Conservation (phyloP, 225 moss, liverwort and hornwort genomes). For the Thuidium tamariscinum region DNA sequence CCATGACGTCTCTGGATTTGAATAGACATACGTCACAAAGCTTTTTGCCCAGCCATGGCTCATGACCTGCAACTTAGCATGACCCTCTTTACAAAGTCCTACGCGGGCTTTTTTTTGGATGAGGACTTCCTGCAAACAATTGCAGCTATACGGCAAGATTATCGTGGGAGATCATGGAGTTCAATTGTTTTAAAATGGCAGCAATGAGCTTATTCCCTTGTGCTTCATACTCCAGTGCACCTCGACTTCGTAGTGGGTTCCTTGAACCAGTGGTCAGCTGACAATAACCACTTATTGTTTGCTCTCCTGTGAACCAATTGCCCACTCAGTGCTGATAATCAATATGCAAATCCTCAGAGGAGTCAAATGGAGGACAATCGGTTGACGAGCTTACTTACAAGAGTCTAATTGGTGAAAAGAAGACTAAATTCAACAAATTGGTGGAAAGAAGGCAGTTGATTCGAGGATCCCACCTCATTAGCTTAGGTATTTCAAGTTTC, state of each 20-base stretch:
- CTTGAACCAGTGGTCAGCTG: too few relatives aligned
- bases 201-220: background rate
- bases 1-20: background rate
- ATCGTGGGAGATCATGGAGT: background rate
- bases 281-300: background rate
- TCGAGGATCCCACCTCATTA: background rate
- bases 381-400: background rate
- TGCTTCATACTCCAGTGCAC: background rate
- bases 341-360: background rate
- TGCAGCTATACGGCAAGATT: background rate
- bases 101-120: background rate
- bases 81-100: background rate
- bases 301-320: background rate
- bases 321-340: background rate
- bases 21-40: background rate
- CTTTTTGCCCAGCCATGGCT: background rate
- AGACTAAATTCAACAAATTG: background rate
- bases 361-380: background rate
- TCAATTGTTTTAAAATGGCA: background rate
- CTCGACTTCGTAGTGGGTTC: background rate
- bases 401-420: too few relatives aligned
- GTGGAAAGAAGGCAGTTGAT: too few relatives aligned
- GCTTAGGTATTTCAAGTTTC: background rate
- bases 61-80: background rate
- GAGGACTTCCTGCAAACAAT: background rate